phyloP scores from a whole-genome alignment of 148 eudicot genomes.

The Tetragonia tetragonoides region DNA sequence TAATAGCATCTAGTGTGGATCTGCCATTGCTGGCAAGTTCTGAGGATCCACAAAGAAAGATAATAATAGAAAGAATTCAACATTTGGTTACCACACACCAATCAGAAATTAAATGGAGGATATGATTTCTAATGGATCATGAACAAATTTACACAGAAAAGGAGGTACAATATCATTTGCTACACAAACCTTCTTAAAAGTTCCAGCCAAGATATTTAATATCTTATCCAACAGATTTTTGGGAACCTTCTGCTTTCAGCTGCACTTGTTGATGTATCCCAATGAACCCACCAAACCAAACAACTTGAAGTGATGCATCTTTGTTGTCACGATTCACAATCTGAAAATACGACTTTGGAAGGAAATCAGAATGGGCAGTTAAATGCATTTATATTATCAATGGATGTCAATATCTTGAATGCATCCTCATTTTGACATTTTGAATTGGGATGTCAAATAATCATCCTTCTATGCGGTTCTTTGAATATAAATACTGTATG shows the following conservation, averaged over 20 bases:
- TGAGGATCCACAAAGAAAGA: too few species aligned
- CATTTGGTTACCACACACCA: too few species aligned
- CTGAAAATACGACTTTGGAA: background rate
- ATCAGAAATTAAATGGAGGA: too few species aligned
- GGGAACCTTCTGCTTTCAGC: conserved; percentile 49
- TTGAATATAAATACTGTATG: background rate
- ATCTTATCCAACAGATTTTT: conserved; percentile 74
- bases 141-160: too few species aligned
- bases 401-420: background rate
- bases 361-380: background rate
- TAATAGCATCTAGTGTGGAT: too few species aligned
- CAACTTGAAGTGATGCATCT: background rate
- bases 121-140: too few species aligned
- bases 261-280: too few species aligned
- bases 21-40: too few species aligned
- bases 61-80: too few species aligned
- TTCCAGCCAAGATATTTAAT: conserved; percentile 55
- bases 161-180: background rate
- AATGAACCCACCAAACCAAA: background rate
- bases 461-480: background rate
- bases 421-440: background rate
- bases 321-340: background rate
- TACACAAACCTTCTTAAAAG: conserved; percentile 60
- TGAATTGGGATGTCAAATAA: background rate
- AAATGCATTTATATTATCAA: background rate